Base-by-base conservation (phyloP, 192 early-diverging fungal genomes). In the Coemansia sp. region DNA sequence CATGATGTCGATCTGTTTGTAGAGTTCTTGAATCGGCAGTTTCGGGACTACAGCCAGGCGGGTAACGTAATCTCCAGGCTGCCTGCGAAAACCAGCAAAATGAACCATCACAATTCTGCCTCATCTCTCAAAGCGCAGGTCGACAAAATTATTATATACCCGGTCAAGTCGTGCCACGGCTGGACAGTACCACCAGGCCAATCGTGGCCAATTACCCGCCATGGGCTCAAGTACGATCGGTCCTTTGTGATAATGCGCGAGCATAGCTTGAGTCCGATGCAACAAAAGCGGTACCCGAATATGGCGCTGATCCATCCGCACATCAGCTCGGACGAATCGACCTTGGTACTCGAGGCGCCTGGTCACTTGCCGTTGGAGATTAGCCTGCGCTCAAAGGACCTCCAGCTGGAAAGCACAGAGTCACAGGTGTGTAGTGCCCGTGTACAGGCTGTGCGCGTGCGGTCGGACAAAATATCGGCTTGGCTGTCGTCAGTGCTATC, bases 81-180 rank as follows among this genome's bases (percentile, higher is more conserved):
- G 44, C 22, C 19, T 10, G 18, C 19, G 9, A 19, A 24, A 12
- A 22, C 16, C 43, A 44, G 16, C n/a, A 7, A 44, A 21, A n/a
- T 21, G n/a, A 44, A n/a, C 19, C 43, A 11, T 50, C 12, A n/a
- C 25, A 24, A 6, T 25, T 28, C 19, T 12, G 3, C 25, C 22
- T 8, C 6, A 24, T 23, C 32, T 22, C 14, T 33, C 21, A 28
- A 52, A 48, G 31, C 27, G 19, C 56, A 57, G 45, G 61, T 77
- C 18, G 61, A 77, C 24, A 56, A 45, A 27, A 30, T 83, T 45
- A 43, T 77, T 8, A 51, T 88, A n/a, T 89, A 83, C 44, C 92
- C 92, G 0, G 82, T 95, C 57, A 95, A 95, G 68, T 90, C 90
- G 25, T 95, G 92, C 60, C 85, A 87, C 74, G 76, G 76, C 56